A percentile compares a stretch with the other conserved stretches of the same genome.
phyloP scores from a whole-genome alignment of 2,329 filamentous ascomycete species.

The Apiospora rasikravindrae region DNA sequence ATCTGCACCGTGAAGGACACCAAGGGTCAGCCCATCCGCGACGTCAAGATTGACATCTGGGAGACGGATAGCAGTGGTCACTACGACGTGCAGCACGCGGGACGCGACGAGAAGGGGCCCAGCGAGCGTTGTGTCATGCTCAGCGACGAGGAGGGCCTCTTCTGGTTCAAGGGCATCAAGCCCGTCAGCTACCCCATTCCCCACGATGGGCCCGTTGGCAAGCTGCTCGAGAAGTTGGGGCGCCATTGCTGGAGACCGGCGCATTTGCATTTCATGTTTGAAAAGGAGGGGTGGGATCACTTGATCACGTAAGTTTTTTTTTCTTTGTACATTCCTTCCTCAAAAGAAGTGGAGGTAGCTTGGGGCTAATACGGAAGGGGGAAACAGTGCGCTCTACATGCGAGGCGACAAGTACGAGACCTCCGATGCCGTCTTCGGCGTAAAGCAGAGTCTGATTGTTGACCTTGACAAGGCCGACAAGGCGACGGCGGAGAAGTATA shows the following conservation, averaged over 20 bases:
- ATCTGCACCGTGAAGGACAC: constrained; percentile 75
- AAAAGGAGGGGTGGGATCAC: constrained; percentile 77
- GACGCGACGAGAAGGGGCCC: constrained; percentile 57
- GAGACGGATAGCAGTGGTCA: constrained; percentile 81
- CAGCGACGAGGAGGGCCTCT: constrained; percentile 72
- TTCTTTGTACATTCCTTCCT: constrained; percentile 18
- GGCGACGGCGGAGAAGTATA: constrained; percentile 64
- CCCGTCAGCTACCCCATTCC: constrained; percentile 88
- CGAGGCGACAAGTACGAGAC: constrained; percentile 81
- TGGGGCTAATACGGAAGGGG: not conserved
- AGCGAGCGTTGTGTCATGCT: constrained; percentile 75
- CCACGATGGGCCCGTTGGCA: constrained; percentile 82
- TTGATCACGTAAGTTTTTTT: constrained; percentile 73
- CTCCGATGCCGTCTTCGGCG: constrained; percentile 84
- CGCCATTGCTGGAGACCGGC: constrained; percentile 79
- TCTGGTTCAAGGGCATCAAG: constrained; percentile 86
- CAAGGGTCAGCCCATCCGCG: constrained; percentile 63
- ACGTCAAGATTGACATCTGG: constrained; percentile 81
- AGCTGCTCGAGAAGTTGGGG: constrained; percentile 67
- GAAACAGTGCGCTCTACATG: constrained; percentile 72
- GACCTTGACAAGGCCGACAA: constrained; percentile 60
- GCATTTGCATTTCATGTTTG: constrained; percentile 90
- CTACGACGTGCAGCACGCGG: constrained; percentile 81
- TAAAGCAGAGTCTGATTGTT: constrained; percentile 80
- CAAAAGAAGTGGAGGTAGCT: constrained; percentile 16